Evolutionary conservation across 2,329 filamentous ascomycete species (phyloP).

Genomic region (Plectosphaerella cucumerina): DNA sequence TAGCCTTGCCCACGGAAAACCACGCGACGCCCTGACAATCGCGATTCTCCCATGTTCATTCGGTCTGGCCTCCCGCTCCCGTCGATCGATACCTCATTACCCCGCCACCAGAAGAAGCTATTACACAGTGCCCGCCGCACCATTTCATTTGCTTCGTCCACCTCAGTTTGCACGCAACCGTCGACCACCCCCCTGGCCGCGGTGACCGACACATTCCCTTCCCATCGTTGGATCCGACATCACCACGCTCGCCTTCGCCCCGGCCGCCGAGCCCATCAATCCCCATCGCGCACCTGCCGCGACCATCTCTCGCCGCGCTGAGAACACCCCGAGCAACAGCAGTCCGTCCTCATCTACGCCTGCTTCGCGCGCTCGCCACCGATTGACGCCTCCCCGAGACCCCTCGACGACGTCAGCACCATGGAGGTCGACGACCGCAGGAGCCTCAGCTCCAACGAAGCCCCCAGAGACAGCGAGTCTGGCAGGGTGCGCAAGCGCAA

Average conservation of each 20-base stretch:
- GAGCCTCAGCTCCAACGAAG: neutral
- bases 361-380: too few relatives aligned
- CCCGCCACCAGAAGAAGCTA: neutral
- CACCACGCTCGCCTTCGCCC: neutral
- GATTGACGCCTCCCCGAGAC: too few relatives aligned
- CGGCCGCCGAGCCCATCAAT: neutral
- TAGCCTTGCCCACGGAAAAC: too few relatives aligned
- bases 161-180: too few relatives aligned
- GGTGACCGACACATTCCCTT: neutral
- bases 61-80: too few relatives aligned
- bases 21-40: too few relatives aligned
- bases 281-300: too few relatives aligned
- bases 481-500: conserved; percentile 43
- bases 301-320: too few relatives aligned
- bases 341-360: too few relatives aligned
- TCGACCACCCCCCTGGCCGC: neutral
- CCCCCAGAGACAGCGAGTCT: conserved; percentile 1
- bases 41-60: too few relatives aligned
- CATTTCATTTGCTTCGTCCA: too few relatives aligned
- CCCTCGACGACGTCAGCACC: neutral
- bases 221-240: neutral
- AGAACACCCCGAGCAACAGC: too few relatives aligned
- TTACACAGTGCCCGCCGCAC: neutral
- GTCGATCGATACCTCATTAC: neutral
- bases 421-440: neutral